A percentile compares a stretch with the other conserved stretches of the same genome.
Evolutionary conservation across 2,329 filamentous ascomycete genomes (phyloP).

Genomic region (Alternaria sp.): DNA sequence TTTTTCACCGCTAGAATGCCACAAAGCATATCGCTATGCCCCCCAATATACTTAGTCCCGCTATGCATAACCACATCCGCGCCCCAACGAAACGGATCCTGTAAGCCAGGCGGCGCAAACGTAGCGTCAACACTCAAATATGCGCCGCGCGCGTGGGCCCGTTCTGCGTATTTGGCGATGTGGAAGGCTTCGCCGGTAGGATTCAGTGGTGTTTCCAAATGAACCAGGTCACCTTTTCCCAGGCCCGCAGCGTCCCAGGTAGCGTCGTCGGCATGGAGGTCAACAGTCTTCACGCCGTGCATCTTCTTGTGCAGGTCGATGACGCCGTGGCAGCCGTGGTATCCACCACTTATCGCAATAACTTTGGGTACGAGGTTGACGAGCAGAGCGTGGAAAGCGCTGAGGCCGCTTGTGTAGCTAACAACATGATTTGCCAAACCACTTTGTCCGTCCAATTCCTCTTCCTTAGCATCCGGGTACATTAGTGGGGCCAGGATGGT

Average conservation of each 20-base stretch:
- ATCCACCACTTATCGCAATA: constrained; percentile 83
- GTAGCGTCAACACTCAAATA: constrained; percentile 87
- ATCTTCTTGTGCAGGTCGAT: constrained; percentile 77
- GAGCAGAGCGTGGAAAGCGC: constrained; percentile 87
- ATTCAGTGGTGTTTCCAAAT: constrained; percentile 94
- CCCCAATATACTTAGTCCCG: constrained; percentile 95
- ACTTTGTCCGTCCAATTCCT: constrained; percentile 20
- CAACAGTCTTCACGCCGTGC: constrained; percentile 75
- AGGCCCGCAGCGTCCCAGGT: constrained; percentile 72
- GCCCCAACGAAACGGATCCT: constrained; percentile 82
- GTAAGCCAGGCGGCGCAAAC: constrained; percentile 88
- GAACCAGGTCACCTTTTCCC: constrained; percentile 80
- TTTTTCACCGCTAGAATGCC: constrained; percentile 76
- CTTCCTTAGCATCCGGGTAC: constrained; percentile 55
- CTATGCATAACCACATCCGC: constrained; percentile 91
- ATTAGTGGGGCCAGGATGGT: constrained; percentile 78
- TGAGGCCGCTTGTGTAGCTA: constrained; percentile 84
- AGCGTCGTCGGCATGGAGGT: constrained; percentile 61
- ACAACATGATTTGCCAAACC: constrained; percentile 61
- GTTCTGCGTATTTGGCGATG: constrained; percentile 73
- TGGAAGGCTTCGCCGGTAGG: constrained; percentile 83
- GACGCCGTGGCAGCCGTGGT: constrained; percentile 93
- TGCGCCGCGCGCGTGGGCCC: constrained; percentile 76
- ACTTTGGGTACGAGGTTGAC: constrained; percentile 83
- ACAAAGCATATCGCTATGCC: constrained; percentile 92